A percentile compares a stretch with the other conserved stretches of the same genome.
These are phyloP conservation scores for Boechera retrofracta DNA, from an alignment of 345 rosid species.

Conservation along the genomic window DNA sequence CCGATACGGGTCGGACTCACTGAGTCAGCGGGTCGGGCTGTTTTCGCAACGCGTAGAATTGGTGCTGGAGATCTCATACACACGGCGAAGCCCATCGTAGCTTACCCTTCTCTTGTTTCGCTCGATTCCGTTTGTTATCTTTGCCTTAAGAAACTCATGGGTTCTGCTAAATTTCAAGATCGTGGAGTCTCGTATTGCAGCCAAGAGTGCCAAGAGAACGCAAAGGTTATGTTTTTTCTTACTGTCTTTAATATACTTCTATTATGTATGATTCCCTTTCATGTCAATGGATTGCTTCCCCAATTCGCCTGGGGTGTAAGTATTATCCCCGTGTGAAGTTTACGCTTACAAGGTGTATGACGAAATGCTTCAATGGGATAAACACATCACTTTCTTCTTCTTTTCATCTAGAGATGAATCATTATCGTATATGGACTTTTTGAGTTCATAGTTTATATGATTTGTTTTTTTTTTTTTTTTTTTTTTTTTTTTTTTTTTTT, in stretches of 20 bases:
- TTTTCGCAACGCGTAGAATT: conserved; percentile 77
- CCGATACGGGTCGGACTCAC: conserved; percentile 75
- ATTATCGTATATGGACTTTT: background rate
- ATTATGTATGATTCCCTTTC: background rate
- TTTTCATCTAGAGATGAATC: background rate
- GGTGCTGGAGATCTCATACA: conserved; percentile 79
- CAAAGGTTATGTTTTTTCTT: conserved; percentile 54
- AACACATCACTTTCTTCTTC: background rate
- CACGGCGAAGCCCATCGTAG: conserved; percentile 68
- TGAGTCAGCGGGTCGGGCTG: conserved; percentile 82
- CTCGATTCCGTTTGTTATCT: conserved; percentile 62
- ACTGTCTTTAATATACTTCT: background rate
- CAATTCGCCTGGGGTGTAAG: background rate
- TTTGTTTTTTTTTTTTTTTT: background rate
- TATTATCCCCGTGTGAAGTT: background rate
- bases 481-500: background rate
- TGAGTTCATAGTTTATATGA: background rate
- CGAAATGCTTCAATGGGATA: conserved; percentile 42
- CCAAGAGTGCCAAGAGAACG: conserved; percentile 53
- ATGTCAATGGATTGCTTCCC: background rate
- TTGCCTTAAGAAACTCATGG: conserved; percentile 61
- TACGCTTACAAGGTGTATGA: conserved; percentile 49
- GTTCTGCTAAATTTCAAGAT: conserved; percentile 37
- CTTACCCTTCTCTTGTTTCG: conserved; percentile 60
- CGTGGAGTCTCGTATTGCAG: conserved; percentile 61